Evolutionary conservation across 768 basidiomycete species (phyloP).

Genomic region (Suillus decipiens): DNA sequence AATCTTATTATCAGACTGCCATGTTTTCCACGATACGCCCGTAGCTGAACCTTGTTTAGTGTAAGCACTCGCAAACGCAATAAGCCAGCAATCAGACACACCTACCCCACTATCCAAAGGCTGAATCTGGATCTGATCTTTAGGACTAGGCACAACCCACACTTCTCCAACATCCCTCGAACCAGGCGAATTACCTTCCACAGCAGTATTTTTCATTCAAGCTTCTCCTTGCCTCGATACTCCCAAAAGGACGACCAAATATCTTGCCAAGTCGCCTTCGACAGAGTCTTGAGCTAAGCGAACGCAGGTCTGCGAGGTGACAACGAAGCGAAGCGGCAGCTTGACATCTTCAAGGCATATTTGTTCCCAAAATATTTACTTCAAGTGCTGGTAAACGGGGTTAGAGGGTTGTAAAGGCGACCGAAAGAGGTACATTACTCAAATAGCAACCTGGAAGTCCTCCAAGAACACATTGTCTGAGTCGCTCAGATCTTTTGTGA

Average conservation of each 20-base stretch:
- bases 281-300: constrained; percentile 54
- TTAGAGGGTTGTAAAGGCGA: constrained; percentile 3
- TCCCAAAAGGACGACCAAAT: constrained; percentile 66
- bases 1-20: constrained; percentile 57
- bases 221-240: constrained; percentile 50
- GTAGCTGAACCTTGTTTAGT: constrained; percentile 16
- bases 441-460: constrained; percentile 86
- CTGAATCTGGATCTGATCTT: constrained; percentile 64
- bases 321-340: constrained; percentile 69
- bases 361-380: constrained; percentile 52
- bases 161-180: constrained; percentile 58
- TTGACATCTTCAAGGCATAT: constrained; percentile 46
- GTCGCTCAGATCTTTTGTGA: constrained; percentile 32
- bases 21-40: constrained; percentile 35
- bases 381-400: constrained; percentile 61
- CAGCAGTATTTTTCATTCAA: constrained; percentile 55
- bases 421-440: constrained; percentile 47
- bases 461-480: constrained; percentile 77
- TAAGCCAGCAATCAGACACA: constrained; percentile 16
- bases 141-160: constrained; percentile 64
- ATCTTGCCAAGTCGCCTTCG: constrained; percentile 54
- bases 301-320: constrained; percentile 57
- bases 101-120: constrained; percentile 24
- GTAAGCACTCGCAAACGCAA: too few species aligned
- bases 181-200: constrained; percentile 58